phyloP scores from a whole-genome alignment of 192 early-diverging fungal genomes.

The Linnemannia zychae region DNA sequence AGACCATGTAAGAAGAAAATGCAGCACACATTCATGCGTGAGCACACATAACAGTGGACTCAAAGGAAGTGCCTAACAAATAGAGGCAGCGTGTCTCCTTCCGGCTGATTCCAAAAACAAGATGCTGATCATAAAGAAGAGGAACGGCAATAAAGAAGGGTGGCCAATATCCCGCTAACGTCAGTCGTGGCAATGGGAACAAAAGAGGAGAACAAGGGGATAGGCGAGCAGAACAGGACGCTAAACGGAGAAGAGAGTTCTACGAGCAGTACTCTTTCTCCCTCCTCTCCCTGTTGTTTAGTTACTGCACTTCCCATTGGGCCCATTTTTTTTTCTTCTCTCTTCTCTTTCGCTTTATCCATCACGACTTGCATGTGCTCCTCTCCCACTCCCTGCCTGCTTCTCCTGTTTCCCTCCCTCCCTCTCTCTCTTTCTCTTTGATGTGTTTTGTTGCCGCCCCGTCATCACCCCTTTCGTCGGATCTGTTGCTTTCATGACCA shows the following conservation, averaged over 20 bases:
- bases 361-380: not conserved
- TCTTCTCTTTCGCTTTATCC: not conserved
- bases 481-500: not conserved
- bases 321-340: not conserved
- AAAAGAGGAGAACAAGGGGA: not conserved
- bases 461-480: not conserved
- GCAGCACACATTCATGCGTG: not conserved
- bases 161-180: not conserved
- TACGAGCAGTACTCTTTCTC: not conserved
- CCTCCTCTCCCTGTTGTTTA: not conserved
- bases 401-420: not conserved
- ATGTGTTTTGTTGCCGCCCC: not conserved
- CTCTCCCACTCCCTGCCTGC: not conserved
- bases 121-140: not conserved
- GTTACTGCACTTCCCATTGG: not conserved
- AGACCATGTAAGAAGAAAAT: conserved; percentile 42
- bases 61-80: not conserved
- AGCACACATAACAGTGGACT: not conserved
- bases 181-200: not conserved
- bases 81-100: not conserved
- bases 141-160: not conserved
- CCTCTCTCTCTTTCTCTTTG: not conserved
- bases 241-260: conserved; percentile 1
- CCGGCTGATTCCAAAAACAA: not conserved
- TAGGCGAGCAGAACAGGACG: not conserved